These are phyloP conservation scores for Magnolia kwangsiensis DNA, from an alignment of 164 flowering plant species.

Conservation along the genomic window DNA sequence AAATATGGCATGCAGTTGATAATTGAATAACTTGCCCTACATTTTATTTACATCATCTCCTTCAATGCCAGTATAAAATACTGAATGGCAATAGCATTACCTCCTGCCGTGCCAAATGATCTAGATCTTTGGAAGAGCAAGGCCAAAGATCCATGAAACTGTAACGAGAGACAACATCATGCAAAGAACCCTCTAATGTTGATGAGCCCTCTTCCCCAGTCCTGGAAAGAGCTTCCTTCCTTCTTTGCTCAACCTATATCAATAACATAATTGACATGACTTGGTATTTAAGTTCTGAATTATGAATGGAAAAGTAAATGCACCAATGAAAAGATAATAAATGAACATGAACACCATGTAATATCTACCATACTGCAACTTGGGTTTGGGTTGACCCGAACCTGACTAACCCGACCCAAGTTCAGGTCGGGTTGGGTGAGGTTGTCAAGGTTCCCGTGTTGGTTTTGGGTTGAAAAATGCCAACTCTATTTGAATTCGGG, in stretches of 20 bases:
- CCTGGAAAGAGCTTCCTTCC: slow-evolving; percentile 80
- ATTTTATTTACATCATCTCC: neutral
- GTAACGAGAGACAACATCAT: slow-evolving; percentile 84
- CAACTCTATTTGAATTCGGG: too few species aligned
- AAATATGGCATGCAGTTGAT: neutral
- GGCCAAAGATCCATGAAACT: slow-evolving; percentile 98
- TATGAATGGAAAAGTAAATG: neutral
- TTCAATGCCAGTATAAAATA: neutral
- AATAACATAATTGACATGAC: neutral
- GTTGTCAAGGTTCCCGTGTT: too few species aligned
- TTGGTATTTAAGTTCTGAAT: neutral
- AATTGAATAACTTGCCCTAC: neutral
- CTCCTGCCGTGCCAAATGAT: slow-evolving; percentile 81
- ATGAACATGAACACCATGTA: neutral
- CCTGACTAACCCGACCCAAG: too few species aligned
- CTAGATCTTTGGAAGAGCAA: slow-evolving; percentile 82
- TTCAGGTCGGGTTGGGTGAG: too few species aligned
- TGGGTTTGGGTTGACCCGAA: too few species aligned
- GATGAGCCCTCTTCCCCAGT: slow-evolving; percentile 62
- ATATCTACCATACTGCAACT: neutral
- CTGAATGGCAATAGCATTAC: slow-evolving; percentile 28
- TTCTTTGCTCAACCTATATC: slow-evolving; percentile 85
- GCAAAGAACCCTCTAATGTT: slow-evolving; percentile 63
- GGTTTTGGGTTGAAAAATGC: too few species aligned
- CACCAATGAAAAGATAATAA: neutral